Base-by-base conservation (phyloP, 208 protist genomes). In the Trypanosoma platydactyli region DNA sequence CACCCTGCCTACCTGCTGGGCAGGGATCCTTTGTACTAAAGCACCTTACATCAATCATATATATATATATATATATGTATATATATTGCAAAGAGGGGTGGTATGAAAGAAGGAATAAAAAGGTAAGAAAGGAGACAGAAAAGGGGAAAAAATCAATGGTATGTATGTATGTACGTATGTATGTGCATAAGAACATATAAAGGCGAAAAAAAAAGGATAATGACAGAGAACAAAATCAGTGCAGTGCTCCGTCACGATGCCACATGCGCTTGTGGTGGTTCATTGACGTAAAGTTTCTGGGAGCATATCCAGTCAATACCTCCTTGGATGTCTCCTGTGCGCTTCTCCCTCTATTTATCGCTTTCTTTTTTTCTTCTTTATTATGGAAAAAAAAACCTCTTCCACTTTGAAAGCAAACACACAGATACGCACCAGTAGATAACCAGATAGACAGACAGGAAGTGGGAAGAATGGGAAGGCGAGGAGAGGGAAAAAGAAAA, bases 401-500 rank as follows among this genome's bases (percentile, higher is more conserved):
- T 9, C 33, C 9, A 38, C 33, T 38, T 38, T 38, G 33, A 38
- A 38, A 38, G 33, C 33, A 9, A 3, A 38, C 33, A 9, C 33
- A 38, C 33, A 38, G 5, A 38, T 9, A 38, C 33, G 9, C 33
- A 38, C 33, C 11, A 42, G 62, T 35, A 51, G 24, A 27, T 44
- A 45, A 64, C 35, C 30, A 56, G 25, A 52, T 62, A 75, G 41
- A 53, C 33, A 64, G 50, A 38, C 33, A 38, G 33, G 33, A 3
- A 38, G 33, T 11, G 33, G 9, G 5, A 38, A 38, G 33, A 9
- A 9, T 38, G 33, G 3, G 68, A 30, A 64, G 1, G 45, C 4
- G 61, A 72, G 20, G 11, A 80, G 38, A 68, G 58, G 61, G 59
- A 51, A 64, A 65, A 56, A 69, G 22, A 40, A 48, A 41, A 41